These are phyloP conservation scores for Cercospora sp. DNA, from an alignment of 2,329 filamentous ascomycete genomes.

Conservation along the genomic window DNA sequence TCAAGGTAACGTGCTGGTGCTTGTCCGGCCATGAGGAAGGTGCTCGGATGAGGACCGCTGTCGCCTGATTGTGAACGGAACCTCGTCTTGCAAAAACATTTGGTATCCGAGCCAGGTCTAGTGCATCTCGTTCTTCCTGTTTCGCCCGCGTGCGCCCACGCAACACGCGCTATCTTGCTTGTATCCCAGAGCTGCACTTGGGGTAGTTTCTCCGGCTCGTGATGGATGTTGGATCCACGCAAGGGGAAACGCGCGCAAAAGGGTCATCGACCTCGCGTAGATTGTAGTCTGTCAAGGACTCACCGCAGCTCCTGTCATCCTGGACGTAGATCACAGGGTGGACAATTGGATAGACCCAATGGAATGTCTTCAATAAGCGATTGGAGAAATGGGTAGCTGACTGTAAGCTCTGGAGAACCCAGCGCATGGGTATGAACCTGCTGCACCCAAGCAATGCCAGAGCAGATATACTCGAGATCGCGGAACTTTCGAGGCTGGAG, in stretches of 20 bases:
- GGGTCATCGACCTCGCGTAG: neutral
- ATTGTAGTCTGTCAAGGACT: neutral
- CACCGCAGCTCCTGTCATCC: neutral
- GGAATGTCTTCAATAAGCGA: neutral
- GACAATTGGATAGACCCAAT: neutral
- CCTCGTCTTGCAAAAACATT: neutral
- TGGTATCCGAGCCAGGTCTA: neutral
- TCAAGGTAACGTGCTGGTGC: neutral
- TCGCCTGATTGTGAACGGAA: neutral
- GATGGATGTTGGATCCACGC: neutral
- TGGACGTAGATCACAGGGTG: neutral
- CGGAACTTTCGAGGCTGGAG: conserved; percentile 4
- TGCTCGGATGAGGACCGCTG: neutral
- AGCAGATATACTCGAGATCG: conserved; percentile 18
- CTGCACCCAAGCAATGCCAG: conserved; percentile 13
- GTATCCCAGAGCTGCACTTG: neutral
- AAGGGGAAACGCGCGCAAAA: neutral
- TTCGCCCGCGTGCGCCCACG: neutral
- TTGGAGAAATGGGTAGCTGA: neutral
- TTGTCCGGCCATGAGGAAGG: neutral
- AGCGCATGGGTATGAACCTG: conserved; percentile 9
- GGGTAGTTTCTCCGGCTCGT: neutral
- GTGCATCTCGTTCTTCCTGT: neutral
- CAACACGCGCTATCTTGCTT: neutral
- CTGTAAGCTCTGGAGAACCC: conserved; percentile 2